Evolutionary conservation across 345 rosid species (phyloP).

Genomic region (Populus tremula): DNA sequence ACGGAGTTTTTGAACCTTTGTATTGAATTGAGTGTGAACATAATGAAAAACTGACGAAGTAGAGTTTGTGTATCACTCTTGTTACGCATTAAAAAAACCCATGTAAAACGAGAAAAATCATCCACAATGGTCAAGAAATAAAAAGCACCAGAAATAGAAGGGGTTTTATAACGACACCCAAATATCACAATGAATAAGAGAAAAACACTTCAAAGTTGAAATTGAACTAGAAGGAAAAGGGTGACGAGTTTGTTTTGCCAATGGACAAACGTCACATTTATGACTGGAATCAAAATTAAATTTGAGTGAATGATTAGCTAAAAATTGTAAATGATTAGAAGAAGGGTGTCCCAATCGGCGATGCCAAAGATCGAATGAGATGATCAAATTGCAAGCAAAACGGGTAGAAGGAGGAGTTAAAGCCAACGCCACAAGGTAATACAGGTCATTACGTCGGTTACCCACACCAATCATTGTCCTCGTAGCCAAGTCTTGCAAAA

Average conservation of each 20-base stretch:
- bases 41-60: background rate
- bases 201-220: background rate
- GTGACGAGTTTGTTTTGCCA: background rate
- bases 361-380: background rate
- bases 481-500: background rate
- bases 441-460: conserved; percentile 5
- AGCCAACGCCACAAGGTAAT: background rate
- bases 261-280: background rate
- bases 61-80: background rate
- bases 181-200: background rate
- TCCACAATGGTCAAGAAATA: background rate
- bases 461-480: background rate
- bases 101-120: background rate
- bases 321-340: background rate
- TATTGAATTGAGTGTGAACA: background rate
- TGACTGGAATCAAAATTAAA: background rate
- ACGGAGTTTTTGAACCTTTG: background rate
- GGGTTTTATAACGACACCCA: background rate
- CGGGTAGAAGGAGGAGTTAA: background rate
- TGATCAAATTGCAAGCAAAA: background rate
- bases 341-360: background rate
- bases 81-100: background rate
- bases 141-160: background rate
- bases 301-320: background rate
- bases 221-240: background rate